Evolutionary conservation across 495 filamentous ascomycete species (phyloP), one percentile per base, ranked within the genome.

Genomic region (Neurospora terricola): DNA sequence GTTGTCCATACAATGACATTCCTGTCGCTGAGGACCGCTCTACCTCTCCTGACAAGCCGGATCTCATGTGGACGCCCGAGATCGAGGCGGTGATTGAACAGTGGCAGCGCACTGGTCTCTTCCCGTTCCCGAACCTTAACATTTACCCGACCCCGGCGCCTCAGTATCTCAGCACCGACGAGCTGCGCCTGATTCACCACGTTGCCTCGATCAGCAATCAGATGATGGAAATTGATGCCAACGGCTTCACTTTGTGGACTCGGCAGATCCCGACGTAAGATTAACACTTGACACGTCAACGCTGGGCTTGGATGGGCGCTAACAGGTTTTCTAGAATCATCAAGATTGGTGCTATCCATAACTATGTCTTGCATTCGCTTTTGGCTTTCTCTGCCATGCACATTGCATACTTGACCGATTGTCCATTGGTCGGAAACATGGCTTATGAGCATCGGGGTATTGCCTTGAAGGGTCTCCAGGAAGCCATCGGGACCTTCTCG

Each of bases 1-100:
- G 94, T 79, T 99, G 96, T 82, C 95, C 97, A 77, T 99, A 98
- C 82, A 95, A 96, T 87, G 94, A 98, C 78, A 88, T 88, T 72
- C 84, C 89, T 38, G 84, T 87, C 34, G 86, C 90, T 75, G 89
- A 90, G 70, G 91, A 92, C 72, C 83, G 90, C 73, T 86, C 90
- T 38, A 81, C 84, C 37, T 88, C 88, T 75, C 90, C 91, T 69
- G 90, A 92, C 78, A 90, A 89, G 77, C 88, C 92, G 38, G 90
- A 95, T 83, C 88, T 96, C 27, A 87, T 94, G 80, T 92, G 93
- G 89, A 93, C 92, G 69, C 89, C 91, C 45, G 88, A 93, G 74
- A 91, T 94, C 76, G 93, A 98, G 81, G 85, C 85, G 54, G 89
- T 90, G 68, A 89, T 99, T 77, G 91, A 94, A 72, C 82, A 88